Evolutionary conservation across 306 rosid genomes (phyloP), one percentile per base, ranked within the genome.

Genomic region (Rosa lucieae): DNA sequence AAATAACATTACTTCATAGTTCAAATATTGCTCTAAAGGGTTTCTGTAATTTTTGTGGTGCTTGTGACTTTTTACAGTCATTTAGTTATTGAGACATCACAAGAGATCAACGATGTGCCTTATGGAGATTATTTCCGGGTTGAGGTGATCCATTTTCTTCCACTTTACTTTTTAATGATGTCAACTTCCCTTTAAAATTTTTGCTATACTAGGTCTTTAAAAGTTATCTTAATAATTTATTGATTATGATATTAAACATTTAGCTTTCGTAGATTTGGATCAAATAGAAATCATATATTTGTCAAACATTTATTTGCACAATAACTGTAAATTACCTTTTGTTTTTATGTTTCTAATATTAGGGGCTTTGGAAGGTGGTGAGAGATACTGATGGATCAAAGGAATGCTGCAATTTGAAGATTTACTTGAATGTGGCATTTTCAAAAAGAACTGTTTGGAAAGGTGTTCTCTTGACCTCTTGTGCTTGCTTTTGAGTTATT

Each of bases 91-190:
- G 93, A 95, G 90, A 88, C 95, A 77, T 89, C 91, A 14, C 99
- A 95, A 88, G 98, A 93, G 86, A 85, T 95, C 84, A 90, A 84
- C 55, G 97, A 91, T 20, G 99, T 95, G 48, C 98, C 99, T 67
- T 95, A 91, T 68, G 80, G 88, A 79, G 99, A 95, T 86, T 95
- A 93, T 84, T 95, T 95, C 62, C 89, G 82, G 23, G 99, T 95
- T 74, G 94, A 93, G 99, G 99, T 95, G 32, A n/a, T n/a, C 69
- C 81, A 67, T 78, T 75, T 80, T 10, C 44, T 55, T 75, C 67
- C 70, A 42, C 59, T 8, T 26, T 59, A 43, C 20, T 2, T 76
- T 47, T 75, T 58, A 14, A 6, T 59, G 13, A 20, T 75, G 43
- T 42, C 51, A 4, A 39, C 7, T 40, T 40, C 32, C 51, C 53